Evolutionary conservation across 2,329 filamentous ascomycete species (phyloP), one percentile per base, ranked within the genome.

Genomic region (Fusarium gaditjirri): DNA sequence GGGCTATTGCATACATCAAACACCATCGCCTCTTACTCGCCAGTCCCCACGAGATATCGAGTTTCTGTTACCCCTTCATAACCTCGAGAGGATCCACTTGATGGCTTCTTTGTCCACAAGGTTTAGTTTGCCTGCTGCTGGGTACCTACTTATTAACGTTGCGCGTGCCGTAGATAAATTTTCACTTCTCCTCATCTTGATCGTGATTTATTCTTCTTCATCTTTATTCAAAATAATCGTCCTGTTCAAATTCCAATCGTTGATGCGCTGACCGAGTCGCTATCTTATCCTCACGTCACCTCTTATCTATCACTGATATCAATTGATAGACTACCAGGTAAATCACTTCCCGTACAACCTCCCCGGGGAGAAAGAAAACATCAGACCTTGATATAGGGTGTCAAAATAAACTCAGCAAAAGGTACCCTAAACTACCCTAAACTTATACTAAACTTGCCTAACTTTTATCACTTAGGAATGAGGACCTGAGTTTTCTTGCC

Each of bases 1-100:
- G 60, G 36, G 49, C 49, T 47, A 70, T 62, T 62, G 62, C 71
- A 46, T 55, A 39, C 49, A 53, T 33, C 49, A 53, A 53, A 41
- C 49, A 53, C 17, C 14, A 39, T 53, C 49, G 49, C 66, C 58
- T 49, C 64, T 71, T 61, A 76, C 75, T 77, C 75, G 75, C 59
- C 74, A 76, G 71, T 67, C 62, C 62, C 74, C 47, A 67, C 64
- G 66, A 71, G 60, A 76, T 65, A 53, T 75, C 67, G 68, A 78
- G 75, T 77, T 78, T 77, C 76, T 78, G 75, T 78, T 78, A 78
- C 76, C 76, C 76, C 74, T 75, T 74, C 74, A 69, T 72, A 75
- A 75, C 74, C 65, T 63, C 68, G 54, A 60, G 65, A 49, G 75
- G 77, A 76, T 79, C 78, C 76, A 79, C 77, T 77, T 75, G 72